Base-by-base conservation (phyloP, 2,329 filamentous ascomycete species). In the Penicillium sp. region DNA sequence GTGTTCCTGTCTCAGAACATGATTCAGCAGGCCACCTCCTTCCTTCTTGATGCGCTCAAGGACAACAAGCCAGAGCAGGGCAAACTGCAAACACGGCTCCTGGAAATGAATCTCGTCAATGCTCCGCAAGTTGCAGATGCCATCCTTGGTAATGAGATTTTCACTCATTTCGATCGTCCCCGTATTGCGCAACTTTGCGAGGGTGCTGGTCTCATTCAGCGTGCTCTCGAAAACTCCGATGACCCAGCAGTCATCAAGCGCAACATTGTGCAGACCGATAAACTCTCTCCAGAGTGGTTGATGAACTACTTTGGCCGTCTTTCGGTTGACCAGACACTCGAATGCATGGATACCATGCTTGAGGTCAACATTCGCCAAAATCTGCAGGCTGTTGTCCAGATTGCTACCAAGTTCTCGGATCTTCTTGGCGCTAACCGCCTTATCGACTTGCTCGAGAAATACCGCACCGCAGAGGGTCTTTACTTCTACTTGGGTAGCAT, bases 401-500 rank as follows among this genome's bases (percentile, higher is more conserved):
- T 98, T 49, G 87, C 90, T 23, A 95, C 93, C 52, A 98, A 98
- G 67, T 98, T 95, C 70, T 95, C 90, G 0, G 93, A 98, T 59
- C 79, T 96, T 6, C 78, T 98, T 17, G 90, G 89, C 6, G 73
- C 92, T n/a, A 82, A 80, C 41, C 81, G 80, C 37, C 76, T 98
- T 51, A 94, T 98, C 48, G 87, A 94, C 51, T 77, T 98, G 5
- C 84, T 98, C 35, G 92, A 98, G 72, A 95, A 94, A 73, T 95
- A 96, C 72, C 89, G 92, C 66, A 96, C 92, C 23, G 82, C 87
- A 3, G 92, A 98, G 66, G 92, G 92, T 62, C 80, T 98, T 3
- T 98, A 92, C 77, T 95, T 95, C 73, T 98, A 95, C 69, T 80
- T 98, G 11, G 92, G 92, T 45, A 95, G 89, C 62, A 93, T 98